phyloP scores from a whole-genome alignment of 768 basidiomycete species.

The Lactarius evosmus region DNA sequence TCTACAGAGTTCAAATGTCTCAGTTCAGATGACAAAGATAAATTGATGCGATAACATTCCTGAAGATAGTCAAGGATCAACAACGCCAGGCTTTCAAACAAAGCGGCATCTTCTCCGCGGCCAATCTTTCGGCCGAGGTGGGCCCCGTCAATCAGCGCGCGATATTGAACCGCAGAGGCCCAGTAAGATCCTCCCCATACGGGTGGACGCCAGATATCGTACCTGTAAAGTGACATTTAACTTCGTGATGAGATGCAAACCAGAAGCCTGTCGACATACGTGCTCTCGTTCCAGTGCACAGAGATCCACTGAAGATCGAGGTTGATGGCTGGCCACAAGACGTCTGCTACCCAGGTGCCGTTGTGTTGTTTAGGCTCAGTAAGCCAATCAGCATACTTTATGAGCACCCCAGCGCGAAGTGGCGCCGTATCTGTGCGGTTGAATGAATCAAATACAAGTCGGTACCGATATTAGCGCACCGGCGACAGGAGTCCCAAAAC shows the following conservation, averaged over 20 bases:
- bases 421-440: constrained; percentile 4
- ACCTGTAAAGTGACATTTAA: neutral
- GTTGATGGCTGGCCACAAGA: constrained; percentile 18
- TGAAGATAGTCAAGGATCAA: constrained; percentile 21
- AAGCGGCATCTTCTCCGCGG: neutral
- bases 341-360: neutral
- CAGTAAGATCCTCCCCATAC: constrained; percentile 22
- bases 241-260: neutral
- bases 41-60: neutral
- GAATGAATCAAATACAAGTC: neutral
- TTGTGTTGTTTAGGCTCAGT: constrained; percentile 11
- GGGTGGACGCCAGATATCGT: constrained; percentile 16
- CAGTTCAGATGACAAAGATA: neutral
- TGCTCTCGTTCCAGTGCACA: constrained; percentile 17
- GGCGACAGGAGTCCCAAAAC: constrained; percentile 14
- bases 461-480: neutral
- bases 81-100: constrained; percentile 2
- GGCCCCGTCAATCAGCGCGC: constrained; percentile 16
- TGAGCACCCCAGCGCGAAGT: constrained; percentile 7
- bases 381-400: constrained; percentile 24
- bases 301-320: constrained; percentile 20
- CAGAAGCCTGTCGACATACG: constrained; percentile 3
- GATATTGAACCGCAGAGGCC: constrained; percentile 19
- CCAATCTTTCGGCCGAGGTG: constrained; percentile 16
- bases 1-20: neutral